Evolutionary conservation across 139 green algal species (phyloP), one percentile per base, ranked within the genome.

Genomic region (Tetraselmis chui): DNA sequence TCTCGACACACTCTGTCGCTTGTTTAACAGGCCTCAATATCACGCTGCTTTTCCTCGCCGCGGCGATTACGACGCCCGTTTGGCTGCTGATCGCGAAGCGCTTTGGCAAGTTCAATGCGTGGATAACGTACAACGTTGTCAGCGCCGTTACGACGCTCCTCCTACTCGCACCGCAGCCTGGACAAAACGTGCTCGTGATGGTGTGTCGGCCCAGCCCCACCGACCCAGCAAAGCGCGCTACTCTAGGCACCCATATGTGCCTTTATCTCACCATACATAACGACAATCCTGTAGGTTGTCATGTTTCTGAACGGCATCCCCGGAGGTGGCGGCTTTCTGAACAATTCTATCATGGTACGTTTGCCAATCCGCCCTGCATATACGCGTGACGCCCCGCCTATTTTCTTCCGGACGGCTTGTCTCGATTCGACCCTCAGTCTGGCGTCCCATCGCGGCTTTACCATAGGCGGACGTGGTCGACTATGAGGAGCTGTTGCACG

Each of bases 401-500:
- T n/a, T n/a, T n/a, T n/a, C n/a, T n/a, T n/a, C n/a, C n/a, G n/a
- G n/a, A n/a, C n/a, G n/a, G n/a, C n/a, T n/a, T n/a, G n/a, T n/a
- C n/a, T n/a, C n/a, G n/a, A n/a, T n/a, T n/a, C n/a, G n/a, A n/a
- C n/a, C n/a, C n/a, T n/a, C n/a, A n/a, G n/a, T n/a, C n/a, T n/a
- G n/a, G n/a, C n/a, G n/a, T n/a, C 45, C 11, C 45, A 5, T 18
- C 45, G 45, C 26, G 26, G 59, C 59, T 85, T 59, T 0, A 1
- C 84, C 32, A 24, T 81, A 67, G 75, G 76, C 78, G 29, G 85
- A 88, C 29, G 81, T 85, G 26, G 84, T 88, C 28, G 85, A 88
- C 58, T 85, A 86, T 29, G 85, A 86, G 45, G 81, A 88, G 85
- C 81, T 88, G 1, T 28, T 84, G 30, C 82, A 85, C 31, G 78